A percentile compares a stretch with the other conserved stretches of the same genome.
Evolutionary conservation across 2,329 filamentous ascomycete genomes (phyloP).

Genomic region (Camptophora hylomeconis): DNA sequence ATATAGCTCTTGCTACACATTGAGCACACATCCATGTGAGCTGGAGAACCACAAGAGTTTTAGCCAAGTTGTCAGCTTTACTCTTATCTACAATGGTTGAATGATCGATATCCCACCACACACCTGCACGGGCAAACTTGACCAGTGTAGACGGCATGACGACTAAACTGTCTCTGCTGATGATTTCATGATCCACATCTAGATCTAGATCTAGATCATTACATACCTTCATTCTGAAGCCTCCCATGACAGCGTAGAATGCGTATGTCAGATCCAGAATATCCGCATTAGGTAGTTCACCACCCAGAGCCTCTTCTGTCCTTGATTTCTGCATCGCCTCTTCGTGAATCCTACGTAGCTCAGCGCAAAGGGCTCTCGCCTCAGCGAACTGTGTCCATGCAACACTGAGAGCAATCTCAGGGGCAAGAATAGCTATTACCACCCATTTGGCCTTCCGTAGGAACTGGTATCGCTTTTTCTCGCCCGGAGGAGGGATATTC

Average conservation of each 20-base stretch:
- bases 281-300: neutral
- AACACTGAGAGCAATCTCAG: constrained; percentile 2
- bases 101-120: neutral
- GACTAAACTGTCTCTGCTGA: too few relatives aligned
- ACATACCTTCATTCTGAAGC: constrained; percentile 2
- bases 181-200: too few relatives aligned
- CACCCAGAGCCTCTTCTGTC: neutral
- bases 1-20: too few relatives aligned
- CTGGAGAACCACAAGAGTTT: constrained; percentile 3
- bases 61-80: constrained; percentile 4
- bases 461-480: neutral
- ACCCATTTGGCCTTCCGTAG: constrained; percentile 4
- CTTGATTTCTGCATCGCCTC: neutral
- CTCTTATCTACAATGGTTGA: constrained; percentile 2
- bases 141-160: too few relatives aligned
- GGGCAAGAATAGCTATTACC: constrained; percentile 4
- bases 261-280: constrained; percentile 2
- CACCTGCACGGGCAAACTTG: neutral
- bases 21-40: neutral
- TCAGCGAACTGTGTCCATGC: constrained; percentile 3
- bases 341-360: too few relatives aligned
- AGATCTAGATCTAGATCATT: neutral
- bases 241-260: constrained; percentile 5
- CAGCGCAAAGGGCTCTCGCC: constrained; percentile 1
- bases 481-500: constrained; percentile 6